phyloP scores from a whole-genome alignment of 106 monocot species.

The Agapanthus africanus region DNA sequence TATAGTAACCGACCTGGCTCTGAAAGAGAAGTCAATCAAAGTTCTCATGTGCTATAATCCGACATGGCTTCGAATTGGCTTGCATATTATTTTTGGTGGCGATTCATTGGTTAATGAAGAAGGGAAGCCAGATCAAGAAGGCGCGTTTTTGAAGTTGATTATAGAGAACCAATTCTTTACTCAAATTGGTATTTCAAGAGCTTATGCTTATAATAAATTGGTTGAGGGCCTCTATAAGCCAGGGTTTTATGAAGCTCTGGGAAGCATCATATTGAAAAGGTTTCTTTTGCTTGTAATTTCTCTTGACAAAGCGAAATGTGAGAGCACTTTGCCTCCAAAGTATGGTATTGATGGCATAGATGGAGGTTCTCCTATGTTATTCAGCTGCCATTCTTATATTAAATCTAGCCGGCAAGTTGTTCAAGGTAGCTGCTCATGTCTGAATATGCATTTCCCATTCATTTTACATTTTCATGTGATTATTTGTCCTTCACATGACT shows the following conservation, averaged over 20 bases:
- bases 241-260: conserved; percentile 51
- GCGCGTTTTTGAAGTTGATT: conserved; percentile 35
- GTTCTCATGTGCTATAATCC: conserved; percentile 47
- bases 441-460: background rate
- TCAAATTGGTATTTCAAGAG: conserved; percentile 29
- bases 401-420: conserved; percentile 55
- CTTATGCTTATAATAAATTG: conserved; percentile 47
- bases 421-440: conserved; percentile 19
- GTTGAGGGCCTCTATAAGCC: conserved; percentile 42
- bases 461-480: background rate
- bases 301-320: conserved; percentile 66
- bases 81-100: conserved; percentile 62
- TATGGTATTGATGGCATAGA: conserved; percentile 66
- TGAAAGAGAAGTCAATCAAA: conserved; percentile 40
- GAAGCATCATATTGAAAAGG: conserved; percentile 50
- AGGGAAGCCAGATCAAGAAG: conserved; percentile 20
- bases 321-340: conserved; percentile 42
- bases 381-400: conserved; percentile 28
- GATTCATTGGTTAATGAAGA: conserved; percentile 33
- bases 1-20: conserved; percentile 45
- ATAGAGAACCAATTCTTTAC: conserved; percentile 44
- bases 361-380: conserved; percentile 54
- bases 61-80: conserved; percentile 51
- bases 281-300: conserved; percentile 42
- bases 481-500: background rate